Evolutionary conservation across 441 rosid genomes (phyloP), one percentile per base, ranked within the genome.

Genomic region (Erodium texanum): DNA sequence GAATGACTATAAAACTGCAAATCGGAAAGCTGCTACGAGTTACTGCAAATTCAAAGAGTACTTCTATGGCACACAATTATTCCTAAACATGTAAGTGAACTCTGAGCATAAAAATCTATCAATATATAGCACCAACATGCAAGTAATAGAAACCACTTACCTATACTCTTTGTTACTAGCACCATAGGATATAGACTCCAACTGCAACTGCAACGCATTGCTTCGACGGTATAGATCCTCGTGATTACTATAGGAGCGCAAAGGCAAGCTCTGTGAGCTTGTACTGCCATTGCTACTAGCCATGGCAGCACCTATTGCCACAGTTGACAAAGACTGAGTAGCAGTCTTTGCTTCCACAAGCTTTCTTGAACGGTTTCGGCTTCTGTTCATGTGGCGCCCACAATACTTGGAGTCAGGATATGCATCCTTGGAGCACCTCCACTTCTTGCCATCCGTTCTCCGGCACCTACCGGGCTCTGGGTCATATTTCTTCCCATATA

Each of bases 391-490:
- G 84, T 94, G 99, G 64, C 93, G 87, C 70, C 91, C 97, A 71
- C 99, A 94, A 81, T 94, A 94, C 79, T 94, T 94, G 58, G 97
- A 91, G 75, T 91, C 97, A 29, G 87, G 91, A 69, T 82, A 91
- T 23, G 99, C 97, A 78, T 94, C 97, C 76, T 91, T 94, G 0
- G 97, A 87, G 79, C 97, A 94, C 68, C 99, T 81, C 99, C 99
- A 94, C 85, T 94, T 94, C 82, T 94, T 94, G n/a, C 99, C 99
- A 73, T 94, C 99, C n/a, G 99, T 93, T 86, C 97, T 88, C 69
- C 93, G 81, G 73, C 97, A 93, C 76, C 97, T 84, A 54, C 97
- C 95, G 18, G 97, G 97, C 70, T 91, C 99, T 66, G 96, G 86
- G 82, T 91, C 97, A 59, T 86, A 76, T 77, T 89, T 91, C 76